Evolutionary conservation across 176 grass and related monocot genomes (phyloP).

Genomic region (Oryza rufipogon): DNA sequence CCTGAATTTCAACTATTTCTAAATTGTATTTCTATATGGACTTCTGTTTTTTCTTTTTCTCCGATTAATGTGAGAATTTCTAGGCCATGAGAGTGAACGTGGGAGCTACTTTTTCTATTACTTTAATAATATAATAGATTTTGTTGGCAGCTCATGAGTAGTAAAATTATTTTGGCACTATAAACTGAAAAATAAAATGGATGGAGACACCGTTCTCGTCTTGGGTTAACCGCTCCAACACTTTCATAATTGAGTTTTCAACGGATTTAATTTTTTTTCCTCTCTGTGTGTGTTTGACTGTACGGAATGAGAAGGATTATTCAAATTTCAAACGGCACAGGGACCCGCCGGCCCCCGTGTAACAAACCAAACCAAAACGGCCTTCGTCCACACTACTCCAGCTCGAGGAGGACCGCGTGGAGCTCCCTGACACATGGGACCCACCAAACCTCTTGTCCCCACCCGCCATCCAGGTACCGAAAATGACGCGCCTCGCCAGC

Average conservation of each 20-base stretch:
- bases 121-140: no score
- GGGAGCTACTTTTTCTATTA: no score
- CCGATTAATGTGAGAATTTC: no score
- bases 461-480: conserved; percentile 32
- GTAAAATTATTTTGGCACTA: no score
- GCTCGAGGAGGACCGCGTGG: no score
- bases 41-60: no score
- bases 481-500: conserved; percentile 50
- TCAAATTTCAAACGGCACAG: conserved; percentile 55
- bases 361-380: conserved; percentile 49
- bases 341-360: not conserved
- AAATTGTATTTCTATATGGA: no score
- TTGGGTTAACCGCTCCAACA: not conserved
- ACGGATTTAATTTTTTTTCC: not conserved
- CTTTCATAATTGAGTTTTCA: conserved; percentile 18
- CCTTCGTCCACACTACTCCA: not conserved
- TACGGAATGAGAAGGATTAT: conserved; percentile 36
- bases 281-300: conserved; percentile 26
- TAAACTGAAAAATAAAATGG: no score
- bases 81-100: no score
- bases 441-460: fast-evolving
- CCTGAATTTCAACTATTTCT: no score
- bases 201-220: not conserved
- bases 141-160: no score
- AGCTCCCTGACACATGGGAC: not conserved